A percentile compares a stretch with the other conserved stretches of the same genome.
Conservation (phyloP, 257 asterid genomes). For the Lycium ferocissimum region DNA sequence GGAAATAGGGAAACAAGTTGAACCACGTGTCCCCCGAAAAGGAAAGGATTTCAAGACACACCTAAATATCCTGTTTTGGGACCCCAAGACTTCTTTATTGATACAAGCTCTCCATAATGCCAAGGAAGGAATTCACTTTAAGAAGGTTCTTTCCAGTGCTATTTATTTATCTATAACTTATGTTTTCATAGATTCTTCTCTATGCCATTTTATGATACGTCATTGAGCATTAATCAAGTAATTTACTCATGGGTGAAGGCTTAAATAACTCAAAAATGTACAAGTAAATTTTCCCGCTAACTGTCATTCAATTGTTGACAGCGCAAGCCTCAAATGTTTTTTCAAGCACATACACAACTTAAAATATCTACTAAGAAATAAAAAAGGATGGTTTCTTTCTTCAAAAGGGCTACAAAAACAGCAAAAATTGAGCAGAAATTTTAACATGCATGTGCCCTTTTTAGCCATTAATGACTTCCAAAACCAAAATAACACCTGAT, state of each 20-base stretch:
- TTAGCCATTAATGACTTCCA: too few relatives aligned
- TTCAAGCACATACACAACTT: too few relatives aligned
- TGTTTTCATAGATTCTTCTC: too few relatives aligned
- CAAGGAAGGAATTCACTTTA: background rate
- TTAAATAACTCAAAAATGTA: background rate
- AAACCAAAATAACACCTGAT: too few relatives aligned
- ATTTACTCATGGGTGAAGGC: too few relatives aligned
- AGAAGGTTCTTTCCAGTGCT: too few relatives aligned
- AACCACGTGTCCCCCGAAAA: background rate
- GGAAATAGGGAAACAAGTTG: slow-evolving; percentile 1
- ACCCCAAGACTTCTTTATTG: background rate
- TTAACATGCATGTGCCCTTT: background rate
- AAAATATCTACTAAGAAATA: background rate
- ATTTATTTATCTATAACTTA: too few relatives aligned
- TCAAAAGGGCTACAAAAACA: background rate
- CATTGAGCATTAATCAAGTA: too few relatives aligned
- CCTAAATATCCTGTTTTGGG: background rate
- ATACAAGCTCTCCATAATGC: slow-evolving; percentile 4
- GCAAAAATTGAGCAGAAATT: background rate
- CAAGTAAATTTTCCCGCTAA: too few relatives aligned
- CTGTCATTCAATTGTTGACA: background rate
- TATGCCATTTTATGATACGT: too few relatives aligned
- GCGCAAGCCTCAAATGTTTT: background rate
- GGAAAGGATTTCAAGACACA: background rate
- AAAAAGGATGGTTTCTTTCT: background rate